Percentiles rank a stretch among this genome's conserved stretches.
phyloP scores from a whole-genome alignment of 345 rosid species.

The Erucastrum elatum region DNA sequence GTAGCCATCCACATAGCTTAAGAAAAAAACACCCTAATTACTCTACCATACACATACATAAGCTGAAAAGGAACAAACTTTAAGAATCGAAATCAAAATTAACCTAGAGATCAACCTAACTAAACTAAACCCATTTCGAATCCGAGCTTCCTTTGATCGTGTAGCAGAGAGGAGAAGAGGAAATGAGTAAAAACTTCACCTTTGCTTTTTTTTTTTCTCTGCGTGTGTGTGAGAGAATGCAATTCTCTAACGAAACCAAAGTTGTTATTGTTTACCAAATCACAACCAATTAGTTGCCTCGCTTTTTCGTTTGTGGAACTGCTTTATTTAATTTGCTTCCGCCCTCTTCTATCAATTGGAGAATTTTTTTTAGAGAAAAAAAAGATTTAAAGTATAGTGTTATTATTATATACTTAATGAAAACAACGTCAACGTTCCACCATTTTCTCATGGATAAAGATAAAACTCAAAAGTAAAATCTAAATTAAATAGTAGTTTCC shows the following conservation, averaged over 20 bases:
- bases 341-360: not conserved
- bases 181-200: not conserved
- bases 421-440: constrained; percentile 24
- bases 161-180: not conserved
- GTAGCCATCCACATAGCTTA: constrained; percentile 56
- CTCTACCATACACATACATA: not conserved
- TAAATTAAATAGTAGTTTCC: not conserved
- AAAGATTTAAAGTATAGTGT: constrained; percentile 5
- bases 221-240: not conserved
- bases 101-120: not conserved
- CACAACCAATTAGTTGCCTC: not conserved
- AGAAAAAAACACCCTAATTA: constrained; percentile 15
- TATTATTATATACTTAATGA: constrained; percentile 6
- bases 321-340: constrained; percentile 20
- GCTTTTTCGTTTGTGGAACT: constrained; percentile 25
- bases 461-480: not conserved
- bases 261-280: constrained; percentile 2
- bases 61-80: constrained; percentile 6
- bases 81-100: not conserved
- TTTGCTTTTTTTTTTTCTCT: not conserved
- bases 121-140: not conserved
- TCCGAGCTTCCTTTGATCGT: not conserved
- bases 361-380: constrained; percentile 4
- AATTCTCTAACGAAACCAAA: constrained; percentile 14
- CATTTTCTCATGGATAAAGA: constrained; percentile 1